These are phyloP conservation scores for Pestalotiopsis sp. DNA, from an alignment of 2,329 filamentous ascomycete species.

Conservation along the genomic window DNA sequence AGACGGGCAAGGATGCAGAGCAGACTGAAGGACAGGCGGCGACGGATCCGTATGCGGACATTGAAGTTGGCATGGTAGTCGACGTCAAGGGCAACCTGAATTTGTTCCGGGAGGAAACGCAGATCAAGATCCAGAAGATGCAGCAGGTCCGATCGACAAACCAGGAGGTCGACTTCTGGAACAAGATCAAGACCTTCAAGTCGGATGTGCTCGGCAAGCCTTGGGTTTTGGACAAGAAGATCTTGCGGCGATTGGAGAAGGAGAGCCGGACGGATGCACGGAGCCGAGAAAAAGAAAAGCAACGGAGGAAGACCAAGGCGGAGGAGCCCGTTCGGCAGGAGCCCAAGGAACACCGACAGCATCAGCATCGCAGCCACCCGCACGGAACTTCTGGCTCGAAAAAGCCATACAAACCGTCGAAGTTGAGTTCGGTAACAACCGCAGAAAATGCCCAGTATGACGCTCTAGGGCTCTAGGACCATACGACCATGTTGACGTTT, in stretches of 20 bases:
- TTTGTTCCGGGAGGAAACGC: constrained; percentile 49
- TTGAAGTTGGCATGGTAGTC: constrained; percentile 55
- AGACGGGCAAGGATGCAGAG: neutral
- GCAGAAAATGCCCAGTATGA: constrained; percentile 30
- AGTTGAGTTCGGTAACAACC: constrained; percentile 16
- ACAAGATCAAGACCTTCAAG: constrained; percentile 53
- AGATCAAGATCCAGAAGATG: constrained; percentile 56
- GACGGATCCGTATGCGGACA: constrained; percentile 20
- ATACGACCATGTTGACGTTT: neutral
- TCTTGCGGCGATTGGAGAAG: constrained; percentile 52
- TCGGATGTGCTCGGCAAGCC: constrained; percentile 50
- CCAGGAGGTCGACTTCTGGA: constrained; percentile 62
- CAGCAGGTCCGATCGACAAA: constrained; percentile 51
- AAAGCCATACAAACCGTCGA: constrained; percentile 20
- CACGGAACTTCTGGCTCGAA: constrained; percentile 14
- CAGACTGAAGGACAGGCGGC: neutral
- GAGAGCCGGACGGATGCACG: constrained; percentile 41
- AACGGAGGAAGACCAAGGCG: constrained; percentile 13
- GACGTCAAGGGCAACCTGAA: constrained; percentile 58
- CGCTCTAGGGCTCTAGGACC: constrained; percentile 34
- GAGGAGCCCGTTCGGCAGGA: constrained; percentile 6
- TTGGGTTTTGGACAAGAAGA: constrained; percentile 55
- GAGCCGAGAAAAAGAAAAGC: constrained; percentile 23
- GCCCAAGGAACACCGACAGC: neutral
- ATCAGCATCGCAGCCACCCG: neutral